Base-by-base conservation (phyloP, 306 rosid species). In the Hippophae tibetana region DNA sequence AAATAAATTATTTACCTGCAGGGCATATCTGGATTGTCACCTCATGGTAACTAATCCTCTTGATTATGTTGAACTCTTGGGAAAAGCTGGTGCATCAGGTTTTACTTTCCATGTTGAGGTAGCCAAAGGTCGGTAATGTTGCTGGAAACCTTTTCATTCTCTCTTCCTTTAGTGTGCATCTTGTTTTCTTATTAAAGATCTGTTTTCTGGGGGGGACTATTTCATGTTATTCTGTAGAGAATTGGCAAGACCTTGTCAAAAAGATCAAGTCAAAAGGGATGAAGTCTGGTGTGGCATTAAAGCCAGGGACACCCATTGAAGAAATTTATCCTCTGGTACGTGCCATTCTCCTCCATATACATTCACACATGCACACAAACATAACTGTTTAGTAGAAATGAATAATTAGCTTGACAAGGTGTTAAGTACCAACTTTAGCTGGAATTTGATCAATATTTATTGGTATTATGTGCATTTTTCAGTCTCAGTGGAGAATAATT, bases 11-110 rank as follows among this genome's bases (percentile, higher is more conserved):
- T 52, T 60, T 43, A 60, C 43, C 50, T 61, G 52, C 79, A 93
- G 99, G 71, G 95, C 94, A 27, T 93, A 93, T 84, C 76, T 93
- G 63, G 99, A 93, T 71, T 93, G 97, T 62, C 99, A 93, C 72
- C 94, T 93, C 61, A 89, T 89, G 97, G 97, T 89, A 54, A 86
- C 97, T 12, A 89, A 89, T 73, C 97, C 97, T 54, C 75, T 86
- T 64, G 95, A 86, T 80, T 89, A 86, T 66, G 84, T 88, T 69
- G 95, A 93, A 61, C 85, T 95, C 61, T 42, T 93, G 69, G 86
- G 74, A 59, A 88, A 71, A 77, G 96, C 99, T 56, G 97, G 97
- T 60, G 97, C 99, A 69, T 93, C 97, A 7, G 97, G 97, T 61
- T 88, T 88, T 68, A 93, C 99, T 41, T 93, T 93, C 74, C 99